Conservation (phyloP, 768 basidiomycete genomes). For the Kwoniella botswanensis region DNA sequence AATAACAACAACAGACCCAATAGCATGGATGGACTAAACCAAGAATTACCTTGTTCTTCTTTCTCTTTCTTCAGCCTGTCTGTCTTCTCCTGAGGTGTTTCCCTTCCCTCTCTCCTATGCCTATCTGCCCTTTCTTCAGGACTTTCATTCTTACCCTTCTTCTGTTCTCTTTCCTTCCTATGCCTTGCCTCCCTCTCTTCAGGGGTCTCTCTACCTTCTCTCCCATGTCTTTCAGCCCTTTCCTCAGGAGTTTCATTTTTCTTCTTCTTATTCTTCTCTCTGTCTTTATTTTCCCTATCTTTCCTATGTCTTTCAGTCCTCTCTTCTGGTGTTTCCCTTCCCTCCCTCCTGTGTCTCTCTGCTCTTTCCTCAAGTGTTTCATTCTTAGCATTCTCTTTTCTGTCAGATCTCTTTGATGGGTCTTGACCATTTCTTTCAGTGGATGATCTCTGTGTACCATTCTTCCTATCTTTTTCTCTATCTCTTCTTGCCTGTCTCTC, state of each 20-base stretch:
- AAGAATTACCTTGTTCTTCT: background rate
- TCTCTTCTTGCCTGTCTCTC: constrained; percentile 12
- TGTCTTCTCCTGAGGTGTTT: constrained; percentile 6
- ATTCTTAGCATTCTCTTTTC: background rate
- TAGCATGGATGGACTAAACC: constrained; percentile 19
- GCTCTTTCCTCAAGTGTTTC: constrained; percentile 9
- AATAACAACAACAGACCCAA: constrained; percentile 27
- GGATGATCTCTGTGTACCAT: background rate
- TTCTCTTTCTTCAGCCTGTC: constrained; percentile 7
- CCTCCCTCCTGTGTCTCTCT: background rate
- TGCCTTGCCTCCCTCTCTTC: background rate
- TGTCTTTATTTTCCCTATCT: background rate
- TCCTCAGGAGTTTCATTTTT: constrained; percentile 7
- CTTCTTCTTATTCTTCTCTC: constrained; percentile 9
- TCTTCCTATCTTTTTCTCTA: constrained; percentile 6
- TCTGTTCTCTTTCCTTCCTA: background rate
- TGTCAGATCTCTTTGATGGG: too few relatives aligned
- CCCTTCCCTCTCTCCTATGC: constrained; percentile 2
- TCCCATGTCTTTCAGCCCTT: background rate
- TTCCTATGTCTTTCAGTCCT: background rate
- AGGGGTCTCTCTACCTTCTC: background rate
- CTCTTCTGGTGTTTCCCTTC: background rate
- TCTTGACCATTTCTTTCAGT: too few relatives aligned
- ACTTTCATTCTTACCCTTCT: constrained; percentile 1
- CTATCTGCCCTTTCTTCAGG: constrained; percentile 8